phyloP scores from a whole-genome alignment of 2,329 filamentous ascomycete species.

The Pseudocercospora vitis region DNA sequence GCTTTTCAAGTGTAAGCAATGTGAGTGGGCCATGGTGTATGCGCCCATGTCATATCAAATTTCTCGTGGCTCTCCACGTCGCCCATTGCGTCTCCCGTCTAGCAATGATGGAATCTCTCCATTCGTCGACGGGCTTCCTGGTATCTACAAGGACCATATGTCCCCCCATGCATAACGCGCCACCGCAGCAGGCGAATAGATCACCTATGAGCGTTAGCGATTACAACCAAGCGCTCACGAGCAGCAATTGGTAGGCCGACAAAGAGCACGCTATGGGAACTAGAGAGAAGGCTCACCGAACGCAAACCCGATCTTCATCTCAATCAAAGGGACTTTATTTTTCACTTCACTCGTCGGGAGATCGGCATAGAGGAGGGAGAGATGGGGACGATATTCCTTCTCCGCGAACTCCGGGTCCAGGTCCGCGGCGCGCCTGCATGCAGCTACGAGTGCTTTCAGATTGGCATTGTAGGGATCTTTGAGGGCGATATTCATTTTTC shows the following conservation, averaged over 20 bases:
- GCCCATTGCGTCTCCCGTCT: constrained; percentile 26
- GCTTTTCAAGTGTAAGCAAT: no score
- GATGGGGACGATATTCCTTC: constrained; percentile 27
- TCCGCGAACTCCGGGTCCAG: constrained; percentile 16
- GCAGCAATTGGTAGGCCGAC: no score
- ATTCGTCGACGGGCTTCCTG: constrained; percentile 22
- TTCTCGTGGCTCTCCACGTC: constrained; percentile 28
- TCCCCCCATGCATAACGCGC: constrained; percentile 29
- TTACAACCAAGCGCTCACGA: no score
- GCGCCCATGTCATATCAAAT: constrained; percentile 29
- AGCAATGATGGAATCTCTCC: constrained; percentile 23
- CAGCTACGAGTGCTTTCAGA: constrained; percentile 18
- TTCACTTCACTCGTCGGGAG: constrained; percentile 26
- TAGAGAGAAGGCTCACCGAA: constrained; percentile 12
- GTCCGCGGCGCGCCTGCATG: constrained; percentile 17
- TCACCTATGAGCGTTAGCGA: no score
- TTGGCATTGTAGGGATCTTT: constrained; percentile 25
- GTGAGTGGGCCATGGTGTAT: no score
- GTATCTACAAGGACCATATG: constrained; percentile 30
- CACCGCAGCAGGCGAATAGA: constrained; percentile 32
- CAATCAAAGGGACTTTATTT: constrained; percentile 26
- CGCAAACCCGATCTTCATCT: constrained; percentile 32
- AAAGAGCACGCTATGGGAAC: no score
- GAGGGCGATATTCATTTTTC: constrained; percentile 28
- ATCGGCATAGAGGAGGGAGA: constrained; percentile 28